phyloP scores from a whole-genome alignment of 2,329 filamentous ascomycete species.

The Xylaria polymorpha region DNA sequence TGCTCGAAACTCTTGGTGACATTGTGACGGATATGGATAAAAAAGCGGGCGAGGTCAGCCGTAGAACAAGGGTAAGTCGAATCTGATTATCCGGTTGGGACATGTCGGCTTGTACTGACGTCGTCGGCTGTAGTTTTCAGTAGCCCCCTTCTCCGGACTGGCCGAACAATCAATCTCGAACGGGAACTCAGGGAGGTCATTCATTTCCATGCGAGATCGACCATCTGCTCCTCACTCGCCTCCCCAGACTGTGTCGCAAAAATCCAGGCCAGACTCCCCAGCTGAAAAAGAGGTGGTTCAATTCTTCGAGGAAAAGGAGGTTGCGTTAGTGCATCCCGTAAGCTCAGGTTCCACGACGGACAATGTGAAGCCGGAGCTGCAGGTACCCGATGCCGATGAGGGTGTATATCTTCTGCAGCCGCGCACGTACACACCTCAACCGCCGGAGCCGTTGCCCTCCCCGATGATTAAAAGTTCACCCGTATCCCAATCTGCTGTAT shows the following conservation, averaged over 20 bases:
- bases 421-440: slow-evolving; percentile 66
- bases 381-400: slow-evolving; percentile 51
- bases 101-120: slow-evolving; percentile 21
- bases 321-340: slow-evolving; percentile 39
- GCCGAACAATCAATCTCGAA: slow-evolving; percentile 37
- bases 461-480: slow-evolving; percentile 54
- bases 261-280: slow-evolving; percentile 43
- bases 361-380: slow-evolving; percentile 39
- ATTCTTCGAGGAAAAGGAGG: slow-evolving; percentile 46
- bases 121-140: slow-evolving; percentile 43
- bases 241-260: slow-evolving; percentile 41
- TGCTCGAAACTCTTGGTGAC: slow-evolving; percentile 77
- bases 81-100: slow-evolving; percentile 6
- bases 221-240: slow-evolving; percentile 42
- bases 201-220: slow-evolving; percentile 40
- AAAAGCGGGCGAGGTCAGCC: slow-evolving; percentile 84
- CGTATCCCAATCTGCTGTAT: slow-evolving; percentile 42
- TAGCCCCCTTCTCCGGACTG: slow-evolving; percentile 47
- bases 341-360: slow-evolving; percentile 39
- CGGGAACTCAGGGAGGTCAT: slow-evolving; percentile 37
- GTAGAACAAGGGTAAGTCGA: slow-evolving; percentile 75
- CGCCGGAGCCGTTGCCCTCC: slow-evolving; percentile 60
- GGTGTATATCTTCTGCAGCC: slow-evolving; percentile 67
- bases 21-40: slow-evolving; percentile 89
- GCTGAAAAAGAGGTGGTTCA: slow-evolving; percentile 44